These are phyloP conservation scores for Phytophthora hibernalis DNA, from an alignment of 352 stramenopile genomes.

Conservation along the genomic window DNA sequence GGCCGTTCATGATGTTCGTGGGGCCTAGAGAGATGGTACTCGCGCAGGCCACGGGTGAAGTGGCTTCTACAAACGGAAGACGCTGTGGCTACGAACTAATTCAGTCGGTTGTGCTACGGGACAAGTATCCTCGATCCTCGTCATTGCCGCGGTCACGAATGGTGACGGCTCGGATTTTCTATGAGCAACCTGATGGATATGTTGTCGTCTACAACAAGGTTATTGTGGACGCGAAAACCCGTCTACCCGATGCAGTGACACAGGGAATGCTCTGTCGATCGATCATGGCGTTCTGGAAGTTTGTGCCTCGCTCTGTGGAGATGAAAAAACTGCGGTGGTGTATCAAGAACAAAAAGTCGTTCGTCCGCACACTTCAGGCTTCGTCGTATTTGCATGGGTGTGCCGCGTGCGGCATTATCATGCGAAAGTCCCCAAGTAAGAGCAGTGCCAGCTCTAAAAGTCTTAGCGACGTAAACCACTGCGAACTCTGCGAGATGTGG, in stretches of 20 bases:
- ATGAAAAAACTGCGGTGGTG: constrained; percentile 15
- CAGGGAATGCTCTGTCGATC: constrained; percentile 24
- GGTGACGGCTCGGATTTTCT: constrained; percentile 31
- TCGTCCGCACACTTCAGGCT: neutral
- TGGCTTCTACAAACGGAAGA: constrained; percentile 10
- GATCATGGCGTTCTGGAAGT: constrained; percentile 29
- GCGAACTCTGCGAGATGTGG: constrained; percentile 8
- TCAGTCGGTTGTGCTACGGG: constrained; percentile 26
- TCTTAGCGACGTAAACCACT: neutral
- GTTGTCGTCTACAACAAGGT: constrained; percentile 35
- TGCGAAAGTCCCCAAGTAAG: neutral
- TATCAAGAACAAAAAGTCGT: constrained; percentile 11
- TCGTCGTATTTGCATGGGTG: neutral
- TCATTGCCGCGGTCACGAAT: constrained; percentile 18
- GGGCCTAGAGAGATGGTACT: constrained; percentile 29
- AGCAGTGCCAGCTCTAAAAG: neutral
- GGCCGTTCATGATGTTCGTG: constrained; percentile 28
- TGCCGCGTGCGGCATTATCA: constrained; percentile 3
- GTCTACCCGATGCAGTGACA: constrained; percentile 26
- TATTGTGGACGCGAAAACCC: constrained; percentile 31
- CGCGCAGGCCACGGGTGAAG: constrained; percentile 15
- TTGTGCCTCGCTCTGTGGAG: constrained; percentile 22
- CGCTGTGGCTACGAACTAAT: constrained; percentile 33
- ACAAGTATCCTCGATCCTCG: neutral
- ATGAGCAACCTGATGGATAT: constrained; percentile 20